These are phyloP conservation scores for Neckera pumila DNA, from an alignment of 225 moss, liverwort and hornwort genomes.

Conservation along the genomic window DNA sequence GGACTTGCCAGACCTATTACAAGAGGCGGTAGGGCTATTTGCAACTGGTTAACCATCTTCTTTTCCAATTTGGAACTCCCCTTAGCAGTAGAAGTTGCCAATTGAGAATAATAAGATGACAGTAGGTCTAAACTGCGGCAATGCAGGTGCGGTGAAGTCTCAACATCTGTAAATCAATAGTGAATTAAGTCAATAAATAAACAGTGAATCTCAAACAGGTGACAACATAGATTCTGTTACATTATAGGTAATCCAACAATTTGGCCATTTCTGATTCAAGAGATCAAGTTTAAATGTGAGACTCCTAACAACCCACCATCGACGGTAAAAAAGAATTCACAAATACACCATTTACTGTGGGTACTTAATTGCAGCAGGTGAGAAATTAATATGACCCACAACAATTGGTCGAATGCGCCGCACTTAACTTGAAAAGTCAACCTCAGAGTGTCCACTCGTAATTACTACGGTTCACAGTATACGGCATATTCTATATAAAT, in stretches of 20 bases:
- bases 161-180: constrained; percentile 31
- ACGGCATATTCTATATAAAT: not conserved
- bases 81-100: not conserved
- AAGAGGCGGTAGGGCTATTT: constrained; percentile 43
- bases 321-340: not conserved
- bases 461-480: not conserved
- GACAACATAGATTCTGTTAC: not conserved
- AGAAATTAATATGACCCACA: not conserved
- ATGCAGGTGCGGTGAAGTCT: constrained; percentile 50
- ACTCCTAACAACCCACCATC: not conserved
- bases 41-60: constrained; percentile 17
- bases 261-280: not conserved
- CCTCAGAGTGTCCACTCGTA: not conserved
- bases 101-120: constrained; percentile 40
- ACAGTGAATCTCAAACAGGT: not conserved
- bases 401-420: not conserved
- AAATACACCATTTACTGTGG: not conserved
- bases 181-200: not conserved
- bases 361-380: not conserved
- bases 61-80: constrained; percentile 1
- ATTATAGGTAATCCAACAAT: not conserved
- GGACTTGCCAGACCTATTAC: constrained; percentile 60
- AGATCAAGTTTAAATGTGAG: not conserved
- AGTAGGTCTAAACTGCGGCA: constrained; percentile 58
- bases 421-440: not conserved